These are phyloP conservation scores for Telopea speciosissima DNA, from an alignment of 177 flowering plant genomes.

Conservation along the genomic window DNA sequence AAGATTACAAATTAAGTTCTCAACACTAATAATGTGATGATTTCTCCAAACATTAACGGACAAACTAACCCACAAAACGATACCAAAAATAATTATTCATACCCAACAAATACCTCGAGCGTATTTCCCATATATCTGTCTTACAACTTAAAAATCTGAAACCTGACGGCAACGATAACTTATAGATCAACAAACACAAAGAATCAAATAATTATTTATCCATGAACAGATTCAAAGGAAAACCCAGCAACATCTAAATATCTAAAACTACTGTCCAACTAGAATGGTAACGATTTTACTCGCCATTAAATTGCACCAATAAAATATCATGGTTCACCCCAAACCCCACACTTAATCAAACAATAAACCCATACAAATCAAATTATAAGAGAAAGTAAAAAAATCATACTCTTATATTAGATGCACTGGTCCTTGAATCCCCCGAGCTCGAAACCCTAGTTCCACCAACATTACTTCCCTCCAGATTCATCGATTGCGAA, in stretches of 20 bases:
- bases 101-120: background rate
- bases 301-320: background rate
- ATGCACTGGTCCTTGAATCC: conserved; percentile 32
- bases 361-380: background rate
- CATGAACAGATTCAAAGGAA: background rate
- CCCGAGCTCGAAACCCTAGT: conserved; percentile 53
- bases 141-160: background rate
- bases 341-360: background rate
- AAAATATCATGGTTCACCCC: background rate
- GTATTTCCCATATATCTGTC: too few relatives aligned
- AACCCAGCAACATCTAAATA: too few relatives aligned
- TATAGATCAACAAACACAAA: background rate
- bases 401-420: conserved; percentile 32
- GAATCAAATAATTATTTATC: background rate
- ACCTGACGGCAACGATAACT: conserved; percentile 1
- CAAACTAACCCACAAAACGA: too few relatives aligned
- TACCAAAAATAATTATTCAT: too few relatives aligned
- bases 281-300: background rate
- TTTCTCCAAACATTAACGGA: too few relatives aligned
- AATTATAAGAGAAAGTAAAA: background rate
- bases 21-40: too few relatives aligned
- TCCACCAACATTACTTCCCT: conserved; percentile 20
- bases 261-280: background rate
- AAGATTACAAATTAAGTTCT: too few relatives aligned
- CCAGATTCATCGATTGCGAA: conserved; percentile 27